Evolutionary conservation across 140 eudicot species (phyloP), one percentile per base, ranked within the genome.

Genomic region (Oenanthe javanica): DNA sequence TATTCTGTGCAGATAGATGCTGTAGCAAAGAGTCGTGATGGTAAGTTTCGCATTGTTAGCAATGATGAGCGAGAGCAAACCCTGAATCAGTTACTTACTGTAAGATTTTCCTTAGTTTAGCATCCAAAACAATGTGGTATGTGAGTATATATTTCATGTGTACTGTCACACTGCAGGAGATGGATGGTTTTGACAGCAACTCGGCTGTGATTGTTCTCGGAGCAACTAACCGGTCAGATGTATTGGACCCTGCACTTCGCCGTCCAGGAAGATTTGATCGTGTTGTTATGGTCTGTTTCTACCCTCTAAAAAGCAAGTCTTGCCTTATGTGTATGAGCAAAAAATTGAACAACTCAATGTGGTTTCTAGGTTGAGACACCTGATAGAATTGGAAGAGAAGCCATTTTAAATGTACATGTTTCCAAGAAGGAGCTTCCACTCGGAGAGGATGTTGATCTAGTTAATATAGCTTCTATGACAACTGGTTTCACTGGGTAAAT

Each of bases 241-340:
- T 96, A 47, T 83, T 96, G 82, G 99, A 96, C 79, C 98, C 98
- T 23, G 99, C 99, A 78, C 99, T 96, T 81, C 96, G 99, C 63
- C 89, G 99, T 67, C 99, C 99, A 0, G 99, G 99, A 80, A 91
- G 99, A 87, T 96, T 96, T 86, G 99, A 96, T 82, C 96, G 99
- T 82, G 98, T 96, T 46, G 99, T 96, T 84, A 86, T 84, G 99
- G 99, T 96, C 31, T 78, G 92, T 85, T 82, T 76, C 1, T 69
- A 10, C 15, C n/a, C 9, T 69, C n/a, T 14, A 38, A 15, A 31
- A 69, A 69, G 11, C 4, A 69, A 36, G 31, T 45, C 31, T 2
- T 25, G 79, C 64, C 52, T 74, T 71, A 66, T 40, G 38, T 82
- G 69, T 36, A 36, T 6, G 9, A 69, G 74, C n/a, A 69, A 69